A percentile compares a stretch with the other conserved stretches of the same genome.
Evolutionary conservation across 2,329 filamentous ascomycete species (phyloP).

Genomic region (Talaromyces albobiverticillius): DNA sequence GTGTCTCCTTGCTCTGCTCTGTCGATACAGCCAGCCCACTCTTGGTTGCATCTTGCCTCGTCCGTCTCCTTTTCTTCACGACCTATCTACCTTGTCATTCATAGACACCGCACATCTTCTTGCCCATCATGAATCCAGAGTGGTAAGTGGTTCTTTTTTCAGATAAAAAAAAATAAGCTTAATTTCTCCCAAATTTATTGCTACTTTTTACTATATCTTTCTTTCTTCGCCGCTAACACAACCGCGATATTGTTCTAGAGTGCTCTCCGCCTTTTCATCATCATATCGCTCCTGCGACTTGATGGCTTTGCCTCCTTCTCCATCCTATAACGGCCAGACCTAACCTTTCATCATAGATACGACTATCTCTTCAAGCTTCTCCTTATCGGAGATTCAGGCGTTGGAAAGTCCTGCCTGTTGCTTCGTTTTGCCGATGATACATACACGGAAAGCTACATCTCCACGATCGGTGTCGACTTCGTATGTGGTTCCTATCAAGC

Average conservation of each 20-base stretch:
- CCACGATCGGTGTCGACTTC: constrained; percentile 98
- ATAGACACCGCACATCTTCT: constrained; percentile 4
- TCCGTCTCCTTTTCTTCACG: constrained; percentile 12
- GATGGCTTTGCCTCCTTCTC: neutral
- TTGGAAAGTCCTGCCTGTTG: constrained; percentile 98
- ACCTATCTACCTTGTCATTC: constrained; percentile 3
- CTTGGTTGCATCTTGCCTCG: neutral
- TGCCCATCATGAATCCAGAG: constrained; percentile 49
- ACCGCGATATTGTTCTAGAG: constrained; percentile 21
- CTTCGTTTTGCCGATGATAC: constrained; percentile 98
- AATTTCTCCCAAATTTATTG: neutral
- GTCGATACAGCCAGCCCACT: neutral
- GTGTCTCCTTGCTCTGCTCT: neutral
- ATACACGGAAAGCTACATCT: constrained; percentile 99
- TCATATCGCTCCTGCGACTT: neutral
- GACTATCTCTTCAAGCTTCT: constrained; percentile 99
- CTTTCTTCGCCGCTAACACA: constrained; percentile 1
- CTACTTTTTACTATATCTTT: neutral
- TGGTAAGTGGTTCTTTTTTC: constrained; percentile 36
- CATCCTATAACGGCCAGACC: neutral
- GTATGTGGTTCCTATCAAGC: constrained; percentile 55
- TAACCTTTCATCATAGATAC: constrained; percentile 66
- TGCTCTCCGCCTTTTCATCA: constrained; percentile 15
- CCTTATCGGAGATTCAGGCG: constrained; percentile 99
- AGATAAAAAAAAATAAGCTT: too few relatives aligned